Base-by-base conservation (phyloP, 129 eudicot species). In the Heracleum sosnowskyi region DNA sequence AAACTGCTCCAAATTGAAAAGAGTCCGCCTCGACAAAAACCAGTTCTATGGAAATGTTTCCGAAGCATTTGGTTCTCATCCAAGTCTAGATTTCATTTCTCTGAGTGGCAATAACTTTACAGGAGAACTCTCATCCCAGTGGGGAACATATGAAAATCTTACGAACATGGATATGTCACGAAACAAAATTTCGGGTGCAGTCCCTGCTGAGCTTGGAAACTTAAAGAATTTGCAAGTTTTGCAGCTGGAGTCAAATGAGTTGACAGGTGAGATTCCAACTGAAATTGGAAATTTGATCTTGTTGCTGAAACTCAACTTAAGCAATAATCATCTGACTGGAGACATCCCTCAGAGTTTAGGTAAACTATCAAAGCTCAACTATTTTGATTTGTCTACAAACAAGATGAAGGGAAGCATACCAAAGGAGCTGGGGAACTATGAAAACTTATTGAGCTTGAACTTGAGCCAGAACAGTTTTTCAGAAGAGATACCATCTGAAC, bases 301-400 rank as follows among this genome's bases (percentile, higher is more conserved):
- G 5, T 77, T 93, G 82, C 24, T 79, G n/a, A 71, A 70, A 62
- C 89, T 94, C 75, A 83, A 80, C 73, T 79, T 94, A 66, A 88
- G 98, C 78, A 84, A 82, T 79, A 94, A 94, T 55, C 88, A 57
- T 66, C 75, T 94, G 71, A 83, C 35, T 0, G 97, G 97, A 76
- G 83, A 75, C 37, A 89, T 91, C 15, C 97, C 96, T 57, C 77
- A 72, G 70, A 81, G 78, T 33, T 7, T 91, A 7, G 90, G 93
- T 20, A 73, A 77, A 51, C 74, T 94, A 78, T 74, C 86, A 8
- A 41, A 41, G 37, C 92, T 94, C 66, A 84, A 68, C 70, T 24
- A 51, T 72, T 93, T 94, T 57, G 96, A 94, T 84, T 74, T 95
- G 41, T 95, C 97, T 0, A 72, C 78, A 60, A 95, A 95, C 81